These are phyloP conservation scores for Echinosphaeria canescens DNA, from an alignment of 2,329 filamentous ascomycete genomes.

Conservation along the genomic window DNA sequence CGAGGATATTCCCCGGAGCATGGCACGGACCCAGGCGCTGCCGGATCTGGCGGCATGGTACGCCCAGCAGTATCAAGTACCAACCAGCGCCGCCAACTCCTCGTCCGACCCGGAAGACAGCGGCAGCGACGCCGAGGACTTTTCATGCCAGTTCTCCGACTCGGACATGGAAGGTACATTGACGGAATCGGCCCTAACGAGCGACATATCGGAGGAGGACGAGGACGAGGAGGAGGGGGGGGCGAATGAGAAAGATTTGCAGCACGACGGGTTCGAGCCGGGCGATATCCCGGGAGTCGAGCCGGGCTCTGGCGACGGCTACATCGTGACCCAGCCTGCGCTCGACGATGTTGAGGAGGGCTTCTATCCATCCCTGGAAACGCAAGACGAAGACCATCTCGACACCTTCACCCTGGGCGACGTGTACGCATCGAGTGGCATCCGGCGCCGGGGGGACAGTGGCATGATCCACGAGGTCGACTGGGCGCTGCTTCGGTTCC, in stretches of 20 bases:
- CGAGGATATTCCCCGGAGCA: conserved; percentile 11
- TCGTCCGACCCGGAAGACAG: conserved; percentile 17
- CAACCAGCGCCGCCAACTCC: conserved; percentile 7
- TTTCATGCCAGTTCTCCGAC: conserved; percentile 38
- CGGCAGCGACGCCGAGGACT: conserved; percentile 30
- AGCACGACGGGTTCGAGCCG: conserved; percentile 32
- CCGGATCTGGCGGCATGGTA: conserved; percentile 19
- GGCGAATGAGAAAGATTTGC: too few species aligned
- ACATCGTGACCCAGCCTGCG: conserved; percentile 78
- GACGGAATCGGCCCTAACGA: conserved; percentile 28
- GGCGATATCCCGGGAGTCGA: conserved; percentile 66
- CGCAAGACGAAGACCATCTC: conserved; percentile 62
- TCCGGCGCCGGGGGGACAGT: conserved; percentile 51
- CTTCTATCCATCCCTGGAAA: conserved; percentile 56
- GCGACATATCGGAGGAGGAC: conserved; percentile 22
- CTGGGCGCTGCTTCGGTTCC: conserved; percentile 78
- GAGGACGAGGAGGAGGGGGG: conserved; percentile 30
- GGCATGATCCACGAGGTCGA: conserved; percentile 79
- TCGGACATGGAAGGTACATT: conserved; percentile 28
- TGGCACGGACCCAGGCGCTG: conserved; percentile 12
- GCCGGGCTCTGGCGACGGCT: conserved; percentile 51
- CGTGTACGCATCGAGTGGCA: conserved; percentile 76
- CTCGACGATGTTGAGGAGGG: conserved; percentile 68
- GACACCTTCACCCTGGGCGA: conserved; percentile 63
- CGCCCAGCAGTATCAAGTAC: conserved; percentile 11